These are phyloP conservation scores for Cryptococcus maquisensis DNA, from an alignment of 1,284 basidiomycete genomes.

Conservation along the genomic window DNA sequence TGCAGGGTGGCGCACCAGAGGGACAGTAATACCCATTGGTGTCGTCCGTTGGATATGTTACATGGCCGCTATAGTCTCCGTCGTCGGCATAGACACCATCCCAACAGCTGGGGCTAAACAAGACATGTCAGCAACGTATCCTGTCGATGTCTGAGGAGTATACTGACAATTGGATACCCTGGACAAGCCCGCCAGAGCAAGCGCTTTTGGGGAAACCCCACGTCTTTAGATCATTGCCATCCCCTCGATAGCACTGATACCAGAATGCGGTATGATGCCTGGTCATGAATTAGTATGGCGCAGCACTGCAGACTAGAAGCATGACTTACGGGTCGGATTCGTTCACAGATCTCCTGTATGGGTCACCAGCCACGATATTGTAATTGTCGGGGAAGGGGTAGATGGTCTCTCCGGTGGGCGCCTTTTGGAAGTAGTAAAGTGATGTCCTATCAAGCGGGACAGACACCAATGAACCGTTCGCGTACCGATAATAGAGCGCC, in stretches of 20 bases:
- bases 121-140: not conserved
- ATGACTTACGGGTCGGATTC: slow-evolving; percentile 12
- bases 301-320: not conserved
- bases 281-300: not conserved
- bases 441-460: slow-evolving; percentile 18
- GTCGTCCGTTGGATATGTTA: slow-evolving; percentile 17
- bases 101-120: slow-evolving; percentile 23
- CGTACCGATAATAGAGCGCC: slow-evolving; percentile 19
- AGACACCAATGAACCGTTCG: slow-evolving; percentile 15
- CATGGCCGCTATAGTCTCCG: slow-evolving; percentile 17
- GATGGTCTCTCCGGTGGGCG: slow-evolving; percentile 19
- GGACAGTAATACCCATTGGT: slow-evolving; percentile 22
- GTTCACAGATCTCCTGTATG: slow-evolving; percentile 14
- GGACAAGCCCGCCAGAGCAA: slow-evolving; percentile 14
- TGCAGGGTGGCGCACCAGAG: not conserved
- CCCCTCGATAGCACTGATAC: slow-evolving; percentile 21
- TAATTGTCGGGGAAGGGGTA: slow-evolving; percentile 27
- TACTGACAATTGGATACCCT: slow-evolving; percentile 17
- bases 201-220: slow-evolving; percentile 17
- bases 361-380: slow-evolving; percentile 20
- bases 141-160: not conserved
- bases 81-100: slow-evolving; percentile 21
- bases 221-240: slow-evolving; percentile 10
- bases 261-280: slow-evolving; percentile 6
- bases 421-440: slow-evolving; percentile 26